phyloP scores from a whole-genome alignment of 495 filamentous ascomycete genomes.

The Trichoderma reesei region DNA sequence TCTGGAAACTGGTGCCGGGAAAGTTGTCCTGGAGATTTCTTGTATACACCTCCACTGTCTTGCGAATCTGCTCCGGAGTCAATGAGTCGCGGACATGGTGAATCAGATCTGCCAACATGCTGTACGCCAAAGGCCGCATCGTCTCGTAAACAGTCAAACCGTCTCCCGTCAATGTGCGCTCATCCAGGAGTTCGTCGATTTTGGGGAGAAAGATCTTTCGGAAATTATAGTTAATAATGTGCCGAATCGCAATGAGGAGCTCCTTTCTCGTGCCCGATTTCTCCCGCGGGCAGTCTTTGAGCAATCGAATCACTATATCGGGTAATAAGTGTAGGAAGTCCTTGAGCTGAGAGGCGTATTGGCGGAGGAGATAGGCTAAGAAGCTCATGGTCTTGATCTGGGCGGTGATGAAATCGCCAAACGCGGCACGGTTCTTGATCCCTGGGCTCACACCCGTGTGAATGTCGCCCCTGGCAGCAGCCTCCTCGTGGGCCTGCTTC shows the following conservation, averaged over 20 bases:
- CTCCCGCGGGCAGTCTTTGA: constrained; percentile 90
- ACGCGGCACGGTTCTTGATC: constrained; percentile 88
- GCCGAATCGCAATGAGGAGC: constrained; percentile 87
- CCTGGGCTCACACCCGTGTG: constrained; percentile 91
- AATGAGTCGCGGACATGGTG: constrained; percentile 90
- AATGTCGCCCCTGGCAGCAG: constrained; percentile 60
- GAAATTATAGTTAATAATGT: constrained; percentile 99
- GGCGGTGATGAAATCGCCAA: constrained; percentile 93
- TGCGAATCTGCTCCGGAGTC: constrained; percentile 75
- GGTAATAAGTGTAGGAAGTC: constrained; percentile 87
- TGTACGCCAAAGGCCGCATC: constrained; percentile 92
- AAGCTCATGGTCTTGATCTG: constrained; percentile 99
- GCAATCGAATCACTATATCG: constrained; percentile 78
- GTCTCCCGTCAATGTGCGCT: constrained; percentile 88
- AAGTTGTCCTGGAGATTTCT: constrained; percentile 93
- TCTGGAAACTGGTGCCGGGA: constrained; percentile 97
- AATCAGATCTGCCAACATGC: constrained; percentile 95
- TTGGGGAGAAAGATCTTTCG: constrained; percentile 88
- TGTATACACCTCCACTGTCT: constrained; percentile 93
- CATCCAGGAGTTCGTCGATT: constrained; percentile 91
- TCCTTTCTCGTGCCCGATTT: constrained; percentile 92
- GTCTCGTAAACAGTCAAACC: constrained; percentile 94
- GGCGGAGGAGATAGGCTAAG: constrained; percentile 81
- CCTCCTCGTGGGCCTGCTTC: constrained; percentile 80
- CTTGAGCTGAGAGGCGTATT: constrained; percentile 75